A percentile compares a stretch with the other conserved stretches of the same genome.
Conservation (phyloP, 352 stramenopile species). For the Pythium insidiosum region DNA sequence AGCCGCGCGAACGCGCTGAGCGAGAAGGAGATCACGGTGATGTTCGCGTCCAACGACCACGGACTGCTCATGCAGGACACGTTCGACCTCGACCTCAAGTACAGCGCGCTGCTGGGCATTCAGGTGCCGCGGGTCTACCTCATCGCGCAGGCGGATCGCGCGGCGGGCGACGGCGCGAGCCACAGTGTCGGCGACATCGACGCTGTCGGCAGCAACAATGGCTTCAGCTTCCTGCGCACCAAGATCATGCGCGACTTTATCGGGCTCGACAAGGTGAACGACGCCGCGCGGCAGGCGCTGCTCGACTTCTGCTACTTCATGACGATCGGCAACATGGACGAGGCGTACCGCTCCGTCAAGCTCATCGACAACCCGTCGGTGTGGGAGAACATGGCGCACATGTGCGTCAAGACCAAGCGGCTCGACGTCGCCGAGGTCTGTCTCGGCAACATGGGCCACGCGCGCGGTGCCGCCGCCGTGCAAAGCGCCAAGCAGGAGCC, state of each 20-base stretch:
- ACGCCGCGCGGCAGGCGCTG: constrained; percentile 76
- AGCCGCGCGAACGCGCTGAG: constrained; percentile 22
- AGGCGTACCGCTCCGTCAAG: constrained; percentile 90
- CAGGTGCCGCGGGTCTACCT: constrained; percentile 79
- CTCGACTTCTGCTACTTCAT: constrained; percentile 96
- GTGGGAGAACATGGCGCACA: constrained; percentile 95
- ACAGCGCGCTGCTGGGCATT: constrained; percentile 78
- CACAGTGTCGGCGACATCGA: too few relatives aligned
- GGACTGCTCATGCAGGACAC: constrained; percentile 89
- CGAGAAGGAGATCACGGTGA: constrained; percentile 85
- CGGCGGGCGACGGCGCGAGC: constrained; percentile 26
- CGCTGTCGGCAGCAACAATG: too few relatives aligned
- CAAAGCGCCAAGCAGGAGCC: constrained; percentile 58
- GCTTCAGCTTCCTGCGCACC: constrained; percentile 46
- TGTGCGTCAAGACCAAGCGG: constrained; percentile 94
- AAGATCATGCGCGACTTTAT: constrained; percentile 93
- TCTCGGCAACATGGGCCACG: constrained; percentile 92
- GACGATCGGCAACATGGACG: constrained; percentile 93
- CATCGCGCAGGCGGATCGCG: constrained; percentile 41
- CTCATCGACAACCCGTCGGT: constrained; percentile 89
- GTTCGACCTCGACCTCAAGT: constrained; percentile 80
- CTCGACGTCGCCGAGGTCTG: constrained; percentile 93
- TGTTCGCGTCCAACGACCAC: constrained; percentile 89
- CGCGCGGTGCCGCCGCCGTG: constrained; percentile 84
- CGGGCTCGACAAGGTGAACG: constrained; percentile 85